phyloP scores from a whole-genome alignment of 768 basidiomycete species.

The Psilocybe sp. region DNA sequence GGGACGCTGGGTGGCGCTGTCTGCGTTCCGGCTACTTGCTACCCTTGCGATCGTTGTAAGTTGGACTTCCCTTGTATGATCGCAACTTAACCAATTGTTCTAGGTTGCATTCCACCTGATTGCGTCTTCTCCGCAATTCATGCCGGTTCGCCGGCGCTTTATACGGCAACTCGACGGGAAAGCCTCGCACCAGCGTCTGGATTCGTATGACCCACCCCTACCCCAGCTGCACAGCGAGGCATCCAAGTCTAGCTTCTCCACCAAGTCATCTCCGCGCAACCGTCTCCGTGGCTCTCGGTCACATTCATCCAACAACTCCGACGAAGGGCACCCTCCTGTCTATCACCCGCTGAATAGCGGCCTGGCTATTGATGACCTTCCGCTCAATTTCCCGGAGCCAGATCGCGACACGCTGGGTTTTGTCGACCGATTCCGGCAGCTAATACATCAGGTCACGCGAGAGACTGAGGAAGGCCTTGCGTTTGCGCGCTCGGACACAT shows the following conservation, averaged over 20 bases:
- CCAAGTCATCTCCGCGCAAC: constrained; percentile 19
- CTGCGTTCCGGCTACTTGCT: constrained; percentile 49
- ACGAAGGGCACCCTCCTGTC: constrained; percentile 5
- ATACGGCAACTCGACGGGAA: constrained; percentile 15
- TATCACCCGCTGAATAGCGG: constrained; percentile 9
- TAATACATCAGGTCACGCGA: constrained; percentile 46
- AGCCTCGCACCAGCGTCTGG: constrained; percentile 18
- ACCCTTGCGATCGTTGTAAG: constrained; percentile 55
- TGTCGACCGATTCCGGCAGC: constrained; percentile 47
- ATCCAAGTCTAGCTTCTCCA: constrained; percentile 17
- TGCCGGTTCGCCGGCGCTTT: constrained; percentile 11
- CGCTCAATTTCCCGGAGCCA: constrained; percentile 3
- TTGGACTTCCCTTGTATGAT: constrained; percentile 6
- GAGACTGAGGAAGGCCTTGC: constrained; percentile 52
- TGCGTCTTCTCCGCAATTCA: constrained; percentile 16
- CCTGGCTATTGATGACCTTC: constrained; percentile 12
- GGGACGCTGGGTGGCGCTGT: constrained; percentile 54
- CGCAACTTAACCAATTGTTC: not conserved
- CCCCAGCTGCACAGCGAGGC: constrained; percentile 12
- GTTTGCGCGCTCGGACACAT: constrained; percentile 29
- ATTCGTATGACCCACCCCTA: constrained; percentile 15
- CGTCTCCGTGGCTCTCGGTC: constrained; percentile 19
- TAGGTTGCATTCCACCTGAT: constrained; percentile 19
- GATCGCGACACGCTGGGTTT: constrained; percentile 40
- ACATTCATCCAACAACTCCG: constrained; percentile 19